Base-by-base conservation (phyloP, 2,329 filamentous ascomycete genomes). In the Neofusicoccum parvum region DNA sequence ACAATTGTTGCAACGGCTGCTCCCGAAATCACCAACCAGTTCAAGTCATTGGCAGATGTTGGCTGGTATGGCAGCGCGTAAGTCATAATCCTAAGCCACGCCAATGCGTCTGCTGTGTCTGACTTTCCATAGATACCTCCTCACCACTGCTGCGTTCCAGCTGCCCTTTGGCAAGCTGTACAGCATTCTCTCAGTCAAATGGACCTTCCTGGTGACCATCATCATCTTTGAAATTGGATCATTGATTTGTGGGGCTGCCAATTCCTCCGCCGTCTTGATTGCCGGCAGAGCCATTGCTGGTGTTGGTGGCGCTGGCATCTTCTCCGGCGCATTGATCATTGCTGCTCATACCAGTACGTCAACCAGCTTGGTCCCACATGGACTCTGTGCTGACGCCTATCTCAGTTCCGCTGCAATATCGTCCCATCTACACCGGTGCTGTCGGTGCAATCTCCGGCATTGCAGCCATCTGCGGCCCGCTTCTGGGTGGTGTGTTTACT, bases 111-210 rank as follows among this genome's bases (percentile, higher is more conserved):
- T 7, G 36, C 36, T 32, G 53, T 54, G 37, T 15, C 37, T 58
- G 3, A 43, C 20, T 3, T 43, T 27, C 0, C 14, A 5, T 17
- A 43, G 53, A 81, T 75, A 87, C 82, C 73, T 86, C 69, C 66
- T 83, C 69, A 73, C 80, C 3, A 81, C 75, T 6, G 78, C 76
- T 43, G 72, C 77, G 0, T 67, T 79, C 0, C 81, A 83, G 65
- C 81, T 81, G 4, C 79, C 79, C 1, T 83, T 79, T 48, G 84
- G 81, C 32, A 84, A 84, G 75, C 86, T 89, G 1, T 90, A 87
- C 7, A 88, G 85, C 59, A 85, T 84, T 72, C 87, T 87, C 68
- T 76, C 81, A 12, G 79, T 86, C 66, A 83, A 83, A 69, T 83
- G 76, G 59, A 80, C 79, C 1, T 88, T 84, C 70, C 75, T 87